These are phyloP conservation scores for Massariosphaeria phaeospora DNA, from an alignment of 495 filamentous ascomycete genomes.

Conservation along the genomic window DNA sequence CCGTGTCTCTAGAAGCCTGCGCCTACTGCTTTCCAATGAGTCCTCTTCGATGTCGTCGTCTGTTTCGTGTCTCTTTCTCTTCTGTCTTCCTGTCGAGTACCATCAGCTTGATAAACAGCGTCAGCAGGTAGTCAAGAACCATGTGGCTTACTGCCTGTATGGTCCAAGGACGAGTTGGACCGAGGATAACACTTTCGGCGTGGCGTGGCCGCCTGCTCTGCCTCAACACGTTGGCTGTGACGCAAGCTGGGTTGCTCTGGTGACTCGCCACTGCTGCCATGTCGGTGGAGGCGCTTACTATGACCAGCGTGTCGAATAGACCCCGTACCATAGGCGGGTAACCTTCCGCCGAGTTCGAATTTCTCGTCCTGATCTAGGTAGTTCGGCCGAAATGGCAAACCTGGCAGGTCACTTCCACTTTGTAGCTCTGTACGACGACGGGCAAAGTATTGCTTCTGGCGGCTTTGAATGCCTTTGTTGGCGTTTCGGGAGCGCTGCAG, in stretches of 20 bases:
- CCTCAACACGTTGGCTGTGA: not conserved
- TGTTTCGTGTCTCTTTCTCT: conserved; percentile 8
- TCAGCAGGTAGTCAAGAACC: not conserved
- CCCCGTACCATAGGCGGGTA: conserved; percentile 8
- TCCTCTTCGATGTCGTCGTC: conserved; percentile 1
- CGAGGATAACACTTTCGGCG: not conserved
- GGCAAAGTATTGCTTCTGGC: conserved; percentile 34
- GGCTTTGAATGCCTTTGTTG: conserved; percentile 12
- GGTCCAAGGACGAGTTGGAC: not conserved
- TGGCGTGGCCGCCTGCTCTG: not conserved
- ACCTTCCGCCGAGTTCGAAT: not conserved
- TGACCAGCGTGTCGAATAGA: conserved; percentile 16
- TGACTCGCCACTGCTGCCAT: not conserved
- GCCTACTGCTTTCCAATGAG: conserved; percentile 29
- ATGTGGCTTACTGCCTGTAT: not conserved
- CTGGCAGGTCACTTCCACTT: conserved; percentile 1
- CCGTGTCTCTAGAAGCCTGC: conserved; percentile 30
- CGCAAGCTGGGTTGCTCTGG: not conserved
- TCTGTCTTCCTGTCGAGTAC: not conserved
- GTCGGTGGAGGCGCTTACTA: not conserved
- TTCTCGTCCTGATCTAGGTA: conserved; percentile 10
- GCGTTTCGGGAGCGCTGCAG: conserved; percentile 27
- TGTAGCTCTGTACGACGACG: conserved; percentile 23
- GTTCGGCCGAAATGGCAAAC: conserved; percentile 16
- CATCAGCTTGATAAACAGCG: not conserved